Evolutionary conservation across 2,329 filamentous ascomycete species (phyloP), one percentile per base, ranked within the genome.

Genomic region (Tympanopsis confertula): DNA sequence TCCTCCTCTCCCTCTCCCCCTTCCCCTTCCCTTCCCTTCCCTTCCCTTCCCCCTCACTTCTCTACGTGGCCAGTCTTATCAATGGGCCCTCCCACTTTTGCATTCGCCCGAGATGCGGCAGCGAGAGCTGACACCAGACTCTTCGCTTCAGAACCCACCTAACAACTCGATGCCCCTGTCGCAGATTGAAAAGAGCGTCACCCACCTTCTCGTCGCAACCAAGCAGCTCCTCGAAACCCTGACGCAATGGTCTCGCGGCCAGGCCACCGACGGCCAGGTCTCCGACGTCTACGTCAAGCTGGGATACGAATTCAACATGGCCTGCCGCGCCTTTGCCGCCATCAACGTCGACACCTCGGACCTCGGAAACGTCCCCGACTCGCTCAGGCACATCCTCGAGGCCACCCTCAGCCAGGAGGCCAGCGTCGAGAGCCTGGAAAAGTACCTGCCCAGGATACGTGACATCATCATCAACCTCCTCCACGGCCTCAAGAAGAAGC

Each of bases 271-370:
- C 61, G 84, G 82, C 43, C 86, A 96, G 57, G 91, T 98, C 42
- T 96, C 91, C 12, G 91, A 98, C 57, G 91, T 98, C 49, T 98
- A 98, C 56, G 91, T 98, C 43, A 82, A 91, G 43, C 67, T 98
- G 43, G 91, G 91, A 35, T 98, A 96, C 62, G 91, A 98, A 62
- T 98, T 98, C 71, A 98, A 98, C 62, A 91, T 98, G 66, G 91
- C 91, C 20, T 96, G 89, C 59, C 82, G 91, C 39, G 89, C 91
- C 43, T 98, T 98, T 61, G 86, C 86, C 51, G 86, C 88, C 41
- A 98, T 98, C 52, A 91, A 93, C 44, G 91, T 98, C 44, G 91
- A 98, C 52, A 95, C 88, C 1, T 76, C 78, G 19, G 91, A 98
- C 57, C 70, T 98, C 13, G 91, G 91, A 40, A 94, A 94, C 48